phyloP scores from a whole-genome alignment of 768 basidiomycete genomes.

The Suillus variegatus region DNA sequence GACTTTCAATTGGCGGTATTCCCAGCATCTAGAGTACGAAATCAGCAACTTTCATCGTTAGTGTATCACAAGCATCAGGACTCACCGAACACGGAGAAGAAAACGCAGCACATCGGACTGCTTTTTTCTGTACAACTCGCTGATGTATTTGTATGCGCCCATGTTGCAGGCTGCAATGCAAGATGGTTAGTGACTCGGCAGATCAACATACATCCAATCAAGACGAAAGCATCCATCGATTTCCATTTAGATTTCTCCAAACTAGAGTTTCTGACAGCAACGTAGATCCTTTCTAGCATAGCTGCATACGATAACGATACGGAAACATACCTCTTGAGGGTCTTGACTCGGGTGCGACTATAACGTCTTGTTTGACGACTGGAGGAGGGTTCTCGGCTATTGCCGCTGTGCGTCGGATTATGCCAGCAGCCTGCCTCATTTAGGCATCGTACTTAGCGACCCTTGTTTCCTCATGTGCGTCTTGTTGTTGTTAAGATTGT shows the following conservation, averaged over 20 bases:
- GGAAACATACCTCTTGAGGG: constrained; percentile 30
- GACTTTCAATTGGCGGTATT: constrained; percentile 97
- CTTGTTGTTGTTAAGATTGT: constrained; percentile 1
- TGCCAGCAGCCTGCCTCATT: constrained; percentile 7
- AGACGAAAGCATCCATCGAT: constrained; percentile 17
- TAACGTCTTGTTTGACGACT: constrained; percentile 4
- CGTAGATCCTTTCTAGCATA: not conserved
- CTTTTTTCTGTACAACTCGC: constrained; percentile 98
- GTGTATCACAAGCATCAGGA: constrained; percentile 10
- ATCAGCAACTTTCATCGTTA: constrained; percentile 8
- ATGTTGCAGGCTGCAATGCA: constrained; percentile 53
- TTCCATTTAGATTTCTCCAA: not conserved
- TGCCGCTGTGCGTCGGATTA: constrained; percentile 24
- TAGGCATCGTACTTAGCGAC: not conserved
- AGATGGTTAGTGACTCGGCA: constrained; percentile 21
- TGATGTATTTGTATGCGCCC: constrained; percentile 96
- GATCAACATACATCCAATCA: constrained; percentile 8
- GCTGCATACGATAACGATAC: constrained; percentile 4
- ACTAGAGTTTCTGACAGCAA: not conserved
- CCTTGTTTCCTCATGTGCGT: not conserved
- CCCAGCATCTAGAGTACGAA: constrained; percentile 76
- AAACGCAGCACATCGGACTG: constrained; percentile 97
- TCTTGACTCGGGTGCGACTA: constrained; percentile 18
- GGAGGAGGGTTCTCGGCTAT: constrained; percentile 18
- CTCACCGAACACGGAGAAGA: constrained; percentile 92